A percentile compares a stretch with the other conserved stretches of the same genome.
Conservation (phyloP, 1,284 basidiomycete species). For the Phellinidium pouzarii region DNA sequence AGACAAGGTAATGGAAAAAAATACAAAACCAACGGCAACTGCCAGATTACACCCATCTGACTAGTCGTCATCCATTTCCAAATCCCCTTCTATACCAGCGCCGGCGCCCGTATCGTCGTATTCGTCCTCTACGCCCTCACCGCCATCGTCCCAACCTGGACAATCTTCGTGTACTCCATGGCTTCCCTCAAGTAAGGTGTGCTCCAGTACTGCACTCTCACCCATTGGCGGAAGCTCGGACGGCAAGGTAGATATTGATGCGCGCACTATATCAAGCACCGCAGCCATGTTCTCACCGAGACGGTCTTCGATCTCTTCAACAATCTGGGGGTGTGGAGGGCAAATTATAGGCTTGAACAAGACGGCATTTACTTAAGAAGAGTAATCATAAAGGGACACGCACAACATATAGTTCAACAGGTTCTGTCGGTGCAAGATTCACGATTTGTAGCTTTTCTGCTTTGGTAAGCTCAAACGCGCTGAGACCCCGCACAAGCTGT, state of each 20-base stretch:
- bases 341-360: neutral
- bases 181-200: slow-evolving; percentile 18
- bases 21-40: too few relatives aligned
- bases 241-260: slow-evolving; percentile 33
- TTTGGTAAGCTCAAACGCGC: slow-evolving; percentile 73
- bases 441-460: slow-evolving; percentile 88
- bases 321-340: slow-evolving; percentile 51
- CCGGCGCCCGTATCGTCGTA: slow-evolving; percentile 67
- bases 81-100: slow-evolving; percentile 60
- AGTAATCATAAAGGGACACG: slow-evolving; percentile 28
- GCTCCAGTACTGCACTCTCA: neutral
- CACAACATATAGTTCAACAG: slow-evolving; percentile 88
- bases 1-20: neutral
- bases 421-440: slow-evolving; percentile 76
- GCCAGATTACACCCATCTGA: too few relatives aligned
- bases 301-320: slow-evolving; percentile 85
- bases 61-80: slow-evolving; percentile 61
- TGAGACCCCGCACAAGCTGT: slow-evolving; percentile 60
- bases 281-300: slow-evolving; percentile 67
- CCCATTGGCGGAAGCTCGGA: neutral
- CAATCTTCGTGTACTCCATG: slow-evolving; percentile 27
- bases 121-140: slow-evolving; percentile 29
- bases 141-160: slow-evolving; percentile 30
- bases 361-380: neutral
- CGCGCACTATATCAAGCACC: slow-evolving; percentile 54